Base-by-base conservation (phyloP, 371 early-diverging fungal species). In the Paraphysoderma sedebokerense region DNA sequence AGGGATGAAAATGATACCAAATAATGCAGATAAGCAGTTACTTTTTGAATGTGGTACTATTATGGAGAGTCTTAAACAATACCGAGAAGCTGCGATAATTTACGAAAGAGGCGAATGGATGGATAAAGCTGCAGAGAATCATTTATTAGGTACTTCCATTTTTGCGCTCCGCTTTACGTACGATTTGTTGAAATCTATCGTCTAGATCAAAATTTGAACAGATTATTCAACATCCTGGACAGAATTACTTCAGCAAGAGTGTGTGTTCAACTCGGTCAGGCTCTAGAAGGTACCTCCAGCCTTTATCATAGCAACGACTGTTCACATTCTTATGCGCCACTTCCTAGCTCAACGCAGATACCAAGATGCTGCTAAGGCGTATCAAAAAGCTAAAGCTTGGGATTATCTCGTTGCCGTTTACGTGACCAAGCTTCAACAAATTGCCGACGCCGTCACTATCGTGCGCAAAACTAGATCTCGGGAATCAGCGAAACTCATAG, bases 101-200 rank as follows among this genome's bases (percentile, higher is more conserved):
- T 70, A 46, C 35, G 66, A 69, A 51, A 28, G 61, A 9, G 64
- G 63, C 0, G 51, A 50, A 2, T 36, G 44, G 29, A 66, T 56
- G 57, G 71, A 71, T 39, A 53, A 54, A 27, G 72, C 72, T 4
- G 72, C 72, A 0, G 62, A 64, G 17, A 47, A 52, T n/a, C 19
- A 9, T 19, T 40, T 24, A 22, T 48, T 5, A 9, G 5, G 20
- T 6, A n/a, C 33, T 24, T 29, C 20, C 19, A 50, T 3, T 9
- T 31, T 9, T n/a, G 37, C 19, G n/a, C 44, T 7, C 39, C 8
- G 1, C 24, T 12, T 5, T 41, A 23, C 40, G 47, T 28, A 38
- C 28, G 5, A 17, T n/a, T 12, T 11, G 38, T 47, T 22, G 5
- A 2, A 27, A 24, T 12, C 5, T 57, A n/a, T 20, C 11, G 12